Conservation (phyloP, 2,329 filamentous ascomycete genomes). For the Fusarium redolens region DNA sequence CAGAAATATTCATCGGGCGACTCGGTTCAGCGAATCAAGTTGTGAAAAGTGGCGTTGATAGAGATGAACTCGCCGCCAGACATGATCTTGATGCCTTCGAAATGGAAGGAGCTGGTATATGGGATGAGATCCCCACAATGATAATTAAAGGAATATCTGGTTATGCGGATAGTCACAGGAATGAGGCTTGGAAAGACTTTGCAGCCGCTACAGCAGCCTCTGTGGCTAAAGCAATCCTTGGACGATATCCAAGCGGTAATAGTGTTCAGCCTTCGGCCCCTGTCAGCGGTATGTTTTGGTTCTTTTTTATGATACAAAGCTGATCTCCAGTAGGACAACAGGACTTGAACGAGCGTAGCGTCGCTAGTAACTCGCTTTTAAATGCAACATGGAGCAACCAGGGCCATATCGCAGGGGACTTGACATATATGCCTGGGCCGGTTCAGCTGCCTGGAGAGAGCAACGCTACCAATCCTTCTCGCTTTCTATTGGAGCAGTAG, state of each 20-base stretch:
- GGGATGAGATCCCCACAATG: constrained; percentile 50
- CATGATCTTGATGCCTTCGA: constrained; percentile 41
- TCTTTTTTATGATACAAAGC: neutral
- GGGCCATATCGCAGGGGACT: neutral
- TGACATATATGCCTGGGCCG: neutral
- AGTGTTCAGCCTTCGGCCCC: too few relatives aligned
- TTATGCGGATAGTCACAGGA: constrained; percentile 15
- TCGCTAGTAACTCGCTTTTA: neutral
- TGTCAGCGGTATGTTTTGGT: neutral
- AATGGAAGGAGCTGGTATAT: constrained; percentile 50
- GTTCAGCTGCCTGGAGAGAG: neutral
- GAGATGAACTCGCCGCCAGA: constrained; percentile 47
- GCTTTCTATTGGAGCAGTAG: neutral
- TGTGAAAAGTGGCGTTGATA: constrained; percentile 49
- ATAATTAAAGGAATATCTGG: constrained; percentile 45
- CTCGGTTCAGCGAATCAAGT: constrained; percentile 53
- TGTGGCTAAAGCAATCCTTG: neutral
- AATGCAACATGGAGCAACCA: neutral
- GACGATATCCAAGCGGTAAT: neutral
- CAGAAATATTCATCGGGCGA: neutral
- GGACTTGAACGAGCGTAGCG: neutral
- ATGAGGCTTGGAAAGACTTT: neutral
- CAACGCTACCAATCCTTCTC: too few relatives aligned
- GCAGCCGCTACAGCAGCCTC: constrained; percentile 7
- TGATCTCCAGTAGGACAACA: neutral